Evolutionary conservation across 441 rosid species (phyloP), one percentile per base, ranked within the genome.

Genomic region (Aquilaria agallochum): DNA sequence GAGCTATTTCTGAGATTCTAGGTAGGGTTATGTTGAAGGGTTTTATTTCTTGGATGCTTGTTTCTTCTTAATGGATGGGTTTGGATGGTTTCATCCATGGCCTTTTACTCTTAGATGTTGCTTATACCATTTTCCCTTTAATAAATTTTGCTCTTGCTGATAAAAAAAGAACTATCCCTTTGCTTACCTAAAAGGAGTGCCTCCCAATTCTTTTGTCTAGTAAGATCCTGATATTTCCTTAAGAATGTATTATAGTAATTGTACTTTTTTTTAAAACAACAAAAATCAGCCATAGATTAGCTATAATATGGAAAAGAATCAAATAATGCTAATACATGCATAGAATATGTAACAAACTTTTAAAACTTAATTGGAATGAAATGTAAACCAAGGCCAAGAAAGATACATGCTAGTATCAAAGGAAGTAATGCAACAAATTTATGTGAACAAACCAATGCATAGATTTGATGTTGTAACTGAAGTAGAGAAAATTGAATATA

Each of bases 161-260:
- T 20, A 20, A 20, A 20, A 20, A 20, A 20, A 1, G 55, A 53
- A 46, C 51, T 20, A 20, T 20, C 27, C 27, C 27, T 32, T 58
- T 45, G 45, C 44, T 56, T 85, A 89, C 96, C 94, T 42, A 84
- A 62, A 20, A 92, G 93, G 13, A 95, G 98, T 62, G 64, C 74
- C 66, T 58, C 60, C 94, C 98, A 92, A 14, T 61, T 74, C 78
- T 66, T 83, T 63, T 80, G 86, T 75, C 63, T 77, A 33, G 96
- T 89, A 66, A 80, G 89, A 55, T 80, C 81, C 68, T 75, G 76
- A 68, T 84, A 92, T 55, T 82, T 84, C 62, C 61, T 80, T 87
- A 88, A 67, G 76, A 92, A 82, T n/a, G 88, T 76, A 74, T 92
- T 96, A 40, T 92, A 92, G 60, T 92, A 92, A 15, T 96, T 89